Base-by-base conservation (phyloP, 768 basidiomycete species). In the Leccinum imitatum region DNA sequence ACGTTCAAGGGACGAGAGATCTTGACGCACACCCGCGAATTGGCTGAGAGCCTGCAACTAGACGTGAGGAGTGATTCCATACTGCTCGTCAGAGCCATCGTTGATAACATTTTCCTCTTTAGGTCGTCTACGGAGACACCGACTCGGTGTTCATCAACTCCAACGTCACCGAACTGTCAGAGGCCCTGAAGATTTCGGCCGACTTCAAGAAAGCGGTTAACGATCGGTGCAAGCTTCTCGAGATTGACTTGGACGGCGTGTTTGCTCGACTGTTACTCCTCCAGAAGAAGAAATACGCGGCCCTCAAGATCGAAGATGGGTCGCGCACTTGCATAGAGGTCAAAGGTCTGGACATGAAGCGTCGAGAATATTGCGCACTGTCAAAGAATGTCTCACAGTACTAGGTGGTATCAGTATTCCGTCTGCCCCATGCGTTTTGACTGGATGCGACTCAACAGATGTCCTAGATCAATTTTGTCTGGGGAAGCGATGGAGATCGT, bases 211-310 rank as follows among this genome's bases (percentile, higher is more conserved):
- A 93, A 71, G 88, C 89, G 6, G 95, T 98, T 67, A 99, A 99
- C 68, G 93, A 98, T 59, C 86, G 91, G 19, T 98, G 98, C 78
- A 91, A 85, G 71, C 83, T 98, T 23, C 87, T 99, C 50, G 97
- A 99, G 72, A 99, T 99, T 61, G 97, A 99, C 70, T 81, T 98
- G 15, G 96, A 99, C 68, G 87, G 90, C 3, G 84, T 98, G 37
- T 99, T 99, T 79, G 87, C 96, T 69, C 86, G 97, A 0, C 80
- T 99, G 46, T 76, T 99, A 2, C 82, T 99, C 11, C 77, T 99
- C 56, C 96, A 98, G 70, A 99, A 99, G 83, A 99, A 99, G 81
- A 98, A 99, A 76, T 99, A 99, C 65, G 97, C 97, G 0, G 97
- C 97, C 0, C 80, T 98, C 72, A 98, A 97, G 76, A 86, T 98